Conservation (phyloP, 1,284 basidiomycete species). For the Puccinia triticina region DNA sequence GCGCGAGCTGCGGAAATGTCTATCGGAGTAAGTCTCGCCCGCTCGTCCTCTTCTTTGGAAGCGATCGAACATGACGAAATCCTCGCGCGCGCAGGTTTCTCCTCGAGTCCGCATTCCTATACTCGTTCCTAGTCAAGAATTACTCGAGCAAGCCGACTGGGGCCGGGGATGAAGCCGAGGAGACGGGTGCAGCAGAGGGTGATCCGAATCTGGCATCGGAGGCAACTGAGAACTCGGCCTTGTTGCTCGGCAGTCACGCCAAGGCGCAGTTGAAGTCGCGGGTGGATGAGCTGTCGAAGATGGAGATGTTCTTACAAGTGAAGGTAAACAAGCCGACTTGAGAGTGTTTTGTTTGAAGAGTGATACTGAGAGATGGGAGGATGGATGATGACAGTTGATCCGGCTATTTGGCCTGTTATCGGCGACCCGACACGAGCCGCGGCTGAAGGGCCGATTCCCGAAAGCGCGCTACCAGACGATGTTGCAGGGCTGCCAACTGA, state of each 20-base stretch:
- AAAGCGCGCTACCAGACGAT: slow-evolving; percentile 78
- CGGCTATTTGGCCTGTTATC: slow-evolving; percentile 73
- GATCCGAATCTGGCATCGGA: neutral
- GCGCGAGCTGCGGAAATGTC: slow-evolving; percentile 45
- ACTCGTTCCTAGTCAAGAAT: slow-evolving; percentile 40
- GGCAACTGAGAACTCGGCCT: slow-evolving; percentile 9
- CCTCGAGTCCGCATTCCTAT: slow-evolving; percentile 46
- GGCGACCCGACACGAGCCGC: slow-evolving; percentile 88
- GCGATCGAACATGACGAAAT: neutral
- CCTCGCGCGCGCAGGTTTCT: slow-evolving; percentile 18
- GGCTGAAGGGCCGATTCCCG: slow-evolving; percentile 85
- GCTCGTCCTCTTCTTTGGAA: too few relatives aligned
- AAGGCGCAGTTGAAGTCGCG: slow-evolving; percentile 22
- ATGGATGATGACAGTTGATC: slow-evolving; percentile 27
- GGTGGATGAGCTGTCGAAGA: slow-evolving; percentile 32
- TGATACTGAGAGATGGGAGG: neutral
- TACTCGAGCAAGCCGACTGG: slow-evolving; percentile 23
- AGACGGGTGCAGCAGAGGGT: neutral
- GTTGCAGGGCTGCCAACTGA: slow-evolving; percentile 81
- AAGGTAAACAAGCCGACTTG: slow-evolving; percentile 15
- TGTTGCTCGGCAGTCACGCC: slow-evolving; percentile 13
- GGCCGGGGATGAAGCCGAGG: neutral
- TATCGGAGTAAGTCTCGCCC: slow-evolving; percentile 50
- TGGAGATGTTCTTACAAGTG: slow-evolving; percentile 49
- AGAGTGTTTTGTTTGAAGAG: neutral